These are phyloP conservation scores for Lasiodiplodia sp. DNA, from an alignment of 2,329 filamentous ascomycete species.

Conservation along the genomic window DNA sequence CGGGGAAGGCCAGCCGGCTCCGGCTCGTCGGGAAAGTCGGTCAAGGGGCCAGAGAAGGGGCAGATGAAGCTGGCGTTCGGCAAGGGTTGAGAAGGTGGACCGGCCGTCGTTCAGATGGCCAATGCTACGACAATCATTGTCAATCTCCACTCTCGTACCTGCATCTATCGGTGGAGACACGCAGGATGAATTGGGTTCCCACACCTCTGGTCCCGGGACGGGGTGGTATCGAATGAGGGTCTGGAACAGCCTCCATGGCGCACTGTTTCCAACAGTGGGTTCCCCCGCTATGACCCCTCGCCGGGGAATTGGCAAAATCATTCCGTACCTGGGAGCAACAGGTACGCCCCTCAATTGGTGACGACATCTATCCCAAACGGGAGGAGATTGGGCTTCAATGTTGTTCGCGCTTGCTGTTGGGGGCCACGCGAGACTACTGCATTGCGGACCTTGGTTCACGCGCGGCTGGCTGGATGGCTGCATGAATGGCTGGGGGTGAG, in stretches of 20 bases:
- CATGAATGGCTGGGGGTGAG: not conserved
- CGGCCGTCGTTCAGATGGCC: not conserved
- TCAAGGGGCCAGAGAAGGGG: conserved; percentile 49
- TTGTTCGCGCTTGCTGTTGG: not conserved
- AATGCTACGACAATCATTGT: not conserved
- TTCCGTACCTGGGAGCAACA: not conserved
- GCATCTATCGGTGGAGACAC: not conserved
- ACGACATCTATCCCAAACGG: not conserved
- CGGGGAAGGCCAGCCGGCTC: conserved; percentile 47
- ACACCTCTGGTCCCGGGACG: not conserved
- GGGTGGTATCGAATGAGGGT: not conserved
- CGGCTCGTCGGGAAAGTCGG: conserved; percentile 29
- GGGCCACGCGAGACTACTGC: not conserved
- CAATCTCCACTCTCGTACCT: not conserved
- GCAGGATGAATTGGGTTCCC: conserved; percentile 2
- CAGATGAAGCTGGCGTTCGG: conserved; percentile 56
- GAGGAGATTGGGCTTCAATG: not conserved
- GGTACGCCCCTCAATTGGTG: not conserved
- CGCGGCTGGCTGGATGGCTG: not conserved
- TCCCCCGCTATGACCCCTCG: not conserved
- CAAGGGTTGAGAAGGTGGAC: conserved; percentile 28
- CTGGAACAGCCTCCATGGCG: not conserved
- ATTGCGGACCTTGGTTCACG: not conserved
- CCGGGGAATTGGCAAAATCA: not conserved
- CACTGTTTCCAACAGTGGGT: not conserved